phyloP scores from a whole-genome alignment of 2,329 filamentous ascomycete species.

The Calonectria leucothoes region DNA sequence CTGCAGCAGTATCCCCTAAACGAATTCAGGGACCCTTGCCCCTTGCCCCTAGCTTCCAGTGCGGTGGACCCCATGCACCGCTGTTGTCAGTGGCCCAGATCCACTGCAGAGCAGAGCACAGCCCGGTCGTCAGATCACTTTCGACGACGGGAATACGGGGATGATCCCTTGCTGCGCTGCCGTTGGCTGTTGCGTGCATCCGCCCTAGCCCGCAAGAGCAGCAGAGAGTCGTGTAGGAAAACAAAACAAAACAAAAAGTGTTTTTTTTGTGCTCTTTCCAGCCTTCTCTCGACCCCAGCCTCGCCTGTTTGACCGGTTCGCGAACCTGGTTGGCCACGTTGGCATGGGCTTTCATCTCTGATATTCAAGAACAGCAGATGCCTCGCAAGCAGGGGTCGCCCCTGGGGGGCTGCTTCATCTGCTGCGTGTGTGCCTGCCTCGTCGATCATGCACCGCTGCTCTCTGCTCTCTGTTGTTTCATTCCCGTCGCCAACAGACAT shows the following conservation, averaged over 20 bases:
- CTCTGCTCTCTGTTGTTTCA: constrained; percentile 18
- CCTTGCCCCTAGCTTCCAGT: constrained; percentile 5
- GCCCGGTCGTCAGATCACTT: constrained; percentile 17
- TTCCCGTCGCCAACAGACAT: constrained; percentile 3
- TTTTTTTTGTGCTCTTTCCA: not conserved
- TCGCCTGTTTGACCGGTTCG: not conserved
- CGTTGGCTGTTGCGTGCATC: not conserved
- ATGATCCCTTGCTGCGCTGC: not conserved
- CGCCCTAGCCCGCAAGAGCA: not conserved
- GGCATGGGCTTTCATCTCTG: not conserved
- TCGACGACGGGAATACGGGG: not conserved
- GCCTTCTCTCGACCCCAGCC: not conserved
- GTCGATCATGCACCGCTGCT: constrained; percentile 18
- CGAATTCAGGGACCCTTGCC: constrained; percentile 7
- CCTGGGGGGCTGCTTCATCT: constrained; percentile 19
- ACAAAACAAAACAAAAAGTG: not conserved
- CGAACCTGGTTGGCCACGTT: not conserved
- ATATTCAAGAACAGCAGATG: not conserved
- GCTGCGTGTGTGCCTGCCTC: constrained; percentile 18
- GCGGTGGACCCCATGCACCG: not conserved
- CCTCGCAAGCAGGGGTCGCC: constrained; percentile 4
- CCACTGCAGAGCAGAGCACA: constrained; percentile 11
- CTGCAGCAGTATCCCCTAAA: not conserved
- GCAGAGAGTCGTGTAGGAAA: not conserved
- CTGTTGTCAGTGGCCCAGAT: not conserved